These are phyloP conservation scores for Candolleomyces aberdarensis DNA, from an alignment of 768 basidiomycete species.

Conservation along the genomic window DNA sequence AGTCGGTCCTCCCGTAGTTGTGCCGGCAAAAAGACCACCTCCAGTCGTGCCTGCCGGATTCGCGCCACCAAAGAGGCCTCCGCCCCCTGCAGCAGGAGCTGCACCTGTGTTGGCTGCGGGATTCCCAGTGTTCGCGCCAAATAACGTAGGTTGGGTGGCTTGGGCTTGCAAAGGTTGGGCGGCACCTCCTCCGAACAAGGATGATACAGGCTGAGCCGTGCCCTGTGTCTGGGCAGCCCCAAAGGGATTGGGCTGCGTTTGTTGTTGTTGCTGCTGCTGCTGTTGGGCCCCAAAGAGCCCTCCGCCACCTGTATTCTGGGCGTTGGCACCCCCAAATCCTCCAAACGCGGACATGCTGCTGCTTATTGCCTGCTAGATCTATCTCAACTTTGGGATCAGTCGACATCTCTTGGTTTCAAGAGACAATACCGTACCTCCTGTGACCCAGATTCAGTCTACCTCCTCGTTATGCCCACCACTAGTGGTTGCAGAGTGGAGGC, in stretches of 20 bases:
- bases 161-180: slow-evolving; percentile 8
- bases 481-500: too few relatives aligned
- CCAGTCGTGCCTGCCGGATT: slow-evolving; percentile 5
- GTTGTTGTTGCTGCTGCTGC: slow-evolving; percentile 16
- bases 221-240: neutral
- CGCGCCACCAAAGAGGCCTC: slow-evolving; percentile 10
- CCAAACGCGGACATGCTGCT: slow-evolving; percentile 25
- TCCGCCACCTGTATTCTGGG: slow-evolving; percentile 12
- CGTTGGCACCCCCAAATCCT: slow-evolving; percentile 16
- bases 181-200: slow-evolving; percentile 1
- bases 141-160: slow-evolving; percentile 9
- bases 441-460: too few relatives aligned
- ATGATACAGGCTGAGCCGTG: slow-evolving; percentile 4
- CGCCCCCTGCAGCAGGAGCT: too few relatives aligned
- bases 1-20: slow-evolving; percentile 12
- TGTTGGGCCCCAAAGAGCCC: slow-evolving; percentile 20
- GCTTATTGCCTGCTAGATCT: neutral
- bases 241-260: slow-evolving; percentile 13
- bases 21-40: slow-evolving; percentile 4
- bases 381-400: neutral
- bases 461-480: too few relatives aligned
- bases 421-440: too few relatives aligned
- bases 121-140: slow-evolving; percentile 7
- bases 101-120: neutral
- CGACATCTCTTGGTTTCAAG: neutral